These are phyloP conservation scores for Lyophyllum shimeji DNA, from an alignment of 768 basidiomycete genomes.

Conservation along the genomic window DNA sequence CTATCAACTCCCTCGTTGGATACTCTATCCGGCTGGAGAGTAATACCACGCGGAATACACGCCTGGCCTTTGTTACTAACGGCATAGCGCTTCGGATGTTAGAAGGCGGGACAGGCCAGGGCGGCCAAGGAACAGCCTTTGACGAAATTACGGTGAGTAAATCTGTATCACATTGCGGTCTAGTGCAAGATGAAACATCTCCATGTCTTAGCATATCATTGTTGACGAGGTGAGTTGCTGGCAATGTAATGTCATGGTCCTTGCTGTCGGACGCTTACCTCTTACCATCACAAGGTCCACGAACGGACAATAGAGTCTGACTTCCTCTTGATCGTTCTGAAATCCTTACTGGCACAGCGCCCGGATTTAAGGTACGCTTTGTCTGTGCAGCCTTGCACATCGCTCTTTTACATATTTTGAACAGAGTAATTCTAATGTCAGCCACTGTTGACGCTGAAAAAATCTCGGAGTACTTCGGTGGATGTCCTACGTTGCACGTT, in stretches of 20 bases:
- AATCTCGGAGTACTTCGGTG: constrained; percentile 86
- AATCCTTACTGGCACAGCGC: constrained; percentile 72
- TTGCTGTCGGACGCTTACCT: neutral
- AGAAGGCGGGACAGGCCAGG: constrained; percentile 75
- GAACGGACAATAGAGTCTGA: constrained; percentile 97
- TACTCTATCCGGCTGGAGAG: constrained; percentile 95
- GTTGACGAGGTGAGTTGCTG: constrained; percentile 76
- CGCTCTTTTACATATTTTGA: constrained; percentile 1
- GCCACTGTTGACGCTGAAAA: constrained; percentile 93
- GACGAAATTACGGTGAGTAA: constrained; percentile 88
- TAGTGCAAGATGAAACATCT: constrained; percentile 4
- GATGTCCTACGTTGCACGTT: constrained; percentile 80
- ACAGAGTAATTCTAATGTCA: constrained; percentile 92
- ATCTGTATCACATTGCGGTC: neutral
- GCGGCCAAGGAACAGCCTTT: constrained; percentile 76
- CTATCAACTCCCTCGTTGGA: constrained; percentile 77
- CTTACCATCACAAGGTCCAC: constrained; percentile 61
- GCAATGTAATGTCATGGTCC: neutral
- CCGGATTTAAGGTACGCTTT: constrained; percentile 76
- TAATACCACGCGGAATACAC: constrained; percentile 76
- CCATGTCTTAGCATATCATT: constrained; percentile 74
- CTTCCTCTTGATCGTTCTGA: constrained; percentile 92
- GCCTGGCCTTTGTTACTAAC: constrained; percentile 84
- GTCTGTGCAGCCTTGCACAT: neutral
- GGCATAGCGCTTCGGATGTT: constrained; percentile 97